phyloP scores from a whole-genome alignment of 2,329 filamentous ascomycete species.

The Diplodia mutila region DNA sequence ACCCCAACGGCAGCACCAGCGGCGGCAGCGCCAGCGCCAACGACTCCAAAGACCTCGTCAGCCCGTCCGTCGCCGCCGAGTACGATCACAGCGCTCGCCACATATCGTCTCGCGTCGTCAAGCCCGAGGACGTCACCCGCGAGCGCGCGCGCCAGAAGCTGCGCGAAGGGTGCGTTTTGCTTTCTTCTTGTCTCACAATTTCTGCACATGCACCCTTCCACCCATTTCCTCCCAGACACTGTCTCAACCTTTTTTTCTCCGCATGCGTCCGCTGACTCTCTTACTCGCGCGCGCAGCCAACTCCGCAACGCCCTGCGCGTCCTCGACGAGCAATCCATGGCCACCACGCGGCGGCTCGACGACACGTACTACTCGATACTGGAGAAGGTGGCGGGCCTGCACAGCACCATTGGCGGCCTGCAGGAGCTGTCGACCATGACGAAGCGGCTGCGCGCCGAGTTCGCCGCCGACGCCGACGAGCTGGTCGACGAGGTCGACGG shows the following conservation, averaged over 20 bases:
- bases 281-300: conserved; percentile 35
- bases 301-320: conserved; percentile 45
- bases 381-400: conserved; percentile 67
- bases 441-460: conserved; percentile 60
- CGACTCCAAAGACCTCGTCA: conserved; percentile 1
- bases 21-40: conserved; percentile 32
- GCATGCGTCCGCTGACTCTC: neutral
- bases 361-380: conserved; percentile 74
- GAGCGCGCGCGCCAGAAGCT: conserved; percentile 41
- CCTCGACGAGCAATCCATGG: conserved; percentile 63
- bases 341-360: conserved; percentile 69
- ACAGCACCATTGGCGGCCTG: conserved; percentile 66
- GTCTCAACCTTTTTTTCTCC: neutral
- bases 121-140: conserved; percentile 44
- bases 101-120: conserved; percentile 36
- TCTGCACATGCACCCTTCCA: neutral
- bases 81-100: conserved; percentile 2
- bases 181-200: neutral
- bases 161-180: conserved; percentile 42
- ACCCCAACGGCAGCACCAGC: conserved; percentile 28
- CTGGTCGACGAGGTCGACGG: conserved; percentile 63
- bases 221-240: neutral
- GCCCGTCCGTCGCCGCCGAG: conserved; percentile 8
- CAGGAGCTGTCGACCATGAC: conserved; percentile 69
- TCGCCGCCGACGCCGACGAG: conserved; percentile 62